Evolutionary conservation across 2,329 filamentous ascomycete genomes (phyloP), one percentile per base, ranked within the genome.

Genomic region (Verticillium klebahnii): DNA sequence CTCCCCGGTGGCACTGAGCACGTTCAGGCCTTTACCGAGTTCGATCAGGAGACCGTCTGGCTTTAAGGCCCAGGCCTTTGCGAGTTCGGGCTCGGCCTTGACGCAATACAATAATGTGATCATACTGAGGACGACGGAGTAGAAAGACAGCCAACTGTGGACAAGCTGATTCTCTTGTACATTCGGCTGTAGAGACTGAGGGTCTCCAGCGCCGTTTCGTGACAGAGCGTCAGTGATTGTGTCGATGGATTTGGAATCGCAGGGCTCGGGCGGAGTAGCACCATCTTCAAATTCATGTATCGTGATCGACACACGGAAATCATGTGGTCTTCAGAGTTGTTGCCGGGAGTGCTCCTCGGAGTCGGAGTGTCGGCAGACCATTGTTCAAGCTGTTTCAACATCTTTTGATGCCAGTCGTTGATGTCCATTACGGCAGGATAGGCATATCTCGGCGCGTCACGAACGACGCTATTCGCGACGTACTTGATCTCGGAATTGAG

Each of bases 401-500:
- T 77, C 8, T 73, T 74, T 1, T 64, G 68, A 59, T 84, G 80
- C 82, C 82, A 85, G 1, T 71, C 67, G 17, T 74, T 66, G 3
- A 82, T 76, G 55, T 82, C 75, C 8, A 74, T 71, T 1, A 82
- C 71, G 1, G 75, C 71, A 0, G 82, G 82, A 45, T 79, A 82
- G 0, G 82, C 79, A 59, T 84, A 84, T 7, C 69, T 69, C 0
- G 82, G 82, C 0, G 75, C 72, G 5, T 77, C 74, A 29, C 78
- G 74, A n/a, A 77, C 75, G 59, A 85, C 77, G 59, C 82, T 84
- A 60, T 85, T 82, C 39, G 81, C 78, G 2, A 85, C 74, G 57
- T 84, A 84, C 69, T 85, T 85, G n/a, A 85, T 83, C 66, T 85
- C 82, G 0, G 83, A 85, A 61, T 84, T 85, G 6, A 84, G 71